Evolutionary conservation across 352 stramenopile genomes (phyloP).

Genomic region (Globisporangium parvum): DNA sequence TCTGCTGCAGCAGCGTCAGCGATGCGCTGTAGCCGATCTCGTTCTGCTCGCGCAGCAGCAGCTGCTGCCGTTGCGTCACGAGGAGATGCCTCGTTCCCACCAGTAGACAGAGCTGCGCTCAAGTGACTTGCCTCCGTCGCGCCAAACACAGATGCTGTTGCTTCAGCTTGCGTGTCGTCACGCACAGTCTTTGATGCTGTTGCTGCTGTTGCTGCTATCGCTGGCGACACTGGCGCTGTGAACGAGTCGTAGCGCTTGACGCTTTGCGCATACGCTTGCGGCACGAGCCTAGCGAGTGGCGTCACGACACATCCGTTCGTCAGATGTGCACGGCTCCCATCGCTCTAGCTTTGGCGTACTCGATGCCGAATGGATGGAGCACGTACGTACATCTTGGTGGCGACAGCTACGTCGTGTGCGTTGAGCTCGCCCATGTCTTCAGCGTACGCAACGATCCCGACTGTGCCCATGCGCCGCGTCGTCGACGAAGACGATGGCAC

Average conservation of each 20-base stretch:
- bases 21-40: neutral
- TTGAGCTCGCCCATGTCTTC: conserved; percentile 27
- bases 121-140: no score
- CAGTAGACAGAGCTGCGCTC: no score
- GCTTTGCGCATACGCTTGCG: neutral
- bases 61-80: neutral
- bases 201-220: neutral
- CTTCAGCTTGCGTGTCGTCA: neutral
- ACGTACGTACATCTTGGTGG: conserved; percentile 10
- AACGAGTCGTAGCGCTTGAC: conserved; percentile 8
- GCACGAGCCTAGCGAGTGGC: neutral
- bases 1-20: neutral
- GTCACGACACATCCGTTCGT: neutral
- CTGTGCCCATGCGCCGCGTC: conserved; percentile 17
- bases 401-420: conserved; percentile 2
- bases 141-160: no score
- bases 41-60: neutral
- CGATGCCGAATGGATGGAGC: no score
- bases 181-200: neutral
- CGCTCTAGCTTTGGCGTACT: neutral
- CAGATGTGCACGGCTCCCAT: neutral
- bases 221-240: neutral
- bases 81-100: no score
- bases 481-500: neutral
- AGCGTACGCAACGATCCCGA: conserved; percentile 29